phyloP scores from a whole-genome alignment of 768 basidiomycete species.

The Termitomyces sp. region DNA sequence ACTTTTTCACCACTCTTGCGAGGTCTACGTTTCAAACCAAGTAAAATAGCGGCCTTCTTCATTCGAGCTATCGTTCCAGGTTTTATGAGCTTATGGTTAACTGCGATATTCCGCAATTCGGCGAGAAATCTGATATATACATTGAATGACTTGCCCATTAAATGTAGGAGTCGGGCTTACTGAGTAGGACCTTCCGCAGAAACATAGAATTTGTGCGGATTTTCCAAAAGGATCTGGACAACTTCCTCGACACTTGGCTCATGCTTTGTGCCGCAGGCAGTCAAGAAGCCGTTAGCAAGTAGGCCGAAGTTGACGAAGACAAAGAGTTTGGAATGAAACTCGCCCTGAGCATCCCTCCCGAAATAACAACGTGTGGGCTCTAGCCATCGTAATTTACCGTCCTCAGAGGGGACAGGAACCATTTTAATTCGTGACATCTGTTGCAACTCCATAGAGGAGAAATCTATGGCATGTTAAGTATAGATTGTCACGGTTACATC shows the following conservation, averaged over 20 bases:
- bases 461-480: conserved; percentile 35
- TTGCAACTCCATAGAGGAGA: conserved; percentile 48
- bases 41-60: conserved; percentile 64
- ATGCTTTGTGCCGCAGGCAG: conserved; percentile 79
- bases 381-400: conserved; percentile 38
- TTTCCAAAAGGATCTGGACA: conserved; percentile 57
- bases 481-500: background rate
- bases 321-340: conserved; percentile 78
- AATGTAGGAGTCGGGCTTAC: conserved; percentile 31
- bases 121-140: conserved; percentile 56
- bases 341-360: conserved; percentile 40
- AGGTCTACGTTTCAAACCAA: conserved; percentile 63
- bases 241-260: conserved; percentile 87
- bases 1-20: conserved; percentile 24
- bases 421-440: conserved; percentile 54
- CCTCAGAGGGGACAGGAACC: conserved; percentile 49
- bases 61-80: conserved; percentile 52
- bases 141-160: background rate
- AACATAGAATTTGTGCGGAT: conserved; percentile 68
- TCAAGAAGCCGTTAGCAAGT: conserved; percentile 77
- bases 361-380: conserved; percentile 70
- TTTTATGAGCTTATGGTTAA: conserved; percentile 59
- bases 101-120: conserved; percentile 83
- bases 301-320: conserved; percentile 85
- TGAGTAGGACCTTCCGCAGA: conserved; percentile 63